A percentile compares a stretch with the other conserved stretches of the same genome.
Conservation (phyloP, 2,329 filamentous ascomycete species). For the Arthrocladium fulminans region DNA sequence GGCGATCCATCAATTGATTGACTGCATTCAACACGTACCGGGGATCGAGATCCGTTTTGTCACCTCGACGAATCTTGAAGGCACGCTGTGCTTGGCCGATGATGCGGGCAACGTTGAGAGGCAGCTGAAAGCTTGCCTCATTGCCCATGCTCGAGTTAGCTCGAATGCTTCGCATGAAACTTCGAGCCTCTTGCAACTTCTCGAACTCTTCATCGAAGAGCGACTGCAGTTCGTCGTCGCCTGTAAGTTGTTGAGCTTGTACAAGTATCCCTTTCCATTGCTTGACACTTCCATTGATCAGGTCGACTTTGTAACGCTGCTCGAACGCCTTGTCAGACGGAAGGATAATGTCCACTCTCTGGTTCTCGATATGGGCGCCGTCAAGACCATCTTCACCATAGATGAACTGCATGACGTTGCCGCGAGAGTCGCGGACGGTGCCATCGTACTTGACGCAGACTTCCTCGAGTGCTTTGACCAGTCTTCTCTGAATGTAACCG, state of each 20-base stretch:
- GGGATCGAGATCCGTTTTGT: conserved; percentile 82
- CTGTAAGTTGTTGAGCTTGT: conserved; percentile 74
- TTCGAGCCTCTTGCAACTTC: conserved; percentile 62
- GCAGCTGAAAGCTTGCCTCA: conserved; percentile 60
- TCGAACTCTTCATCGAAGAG: conserved; percentile 86
- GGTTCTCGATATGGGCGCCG: conserved; percentile 86
- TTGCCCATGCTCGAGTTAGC: conserved; percentile 47
- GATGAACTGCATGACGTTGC: conserved; percentile 92
- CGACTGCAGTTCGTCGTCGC: conserved; percentile 78
- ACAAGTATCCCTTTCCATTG: conserved; percentile 67
- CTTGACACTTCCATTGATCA: conserved; percentile 60
- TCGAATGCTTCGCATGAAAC: conserved; percentile 57
- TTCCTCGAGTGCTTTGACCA: conserved; percentile 96
- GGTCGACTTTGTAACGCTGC: conserved; percentile 73
- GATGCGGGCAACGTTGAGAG: conserved; percentile 83
- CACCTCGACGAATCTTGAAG: conserved; percentile 78
- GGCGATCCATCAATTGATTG: conserved; percentile 61
- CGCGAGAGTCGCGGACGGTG: conserved; percentile 91
- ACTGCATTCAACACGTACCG: conserved; percentile 77
- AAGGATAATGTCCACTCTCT: conserved; percentile 77
- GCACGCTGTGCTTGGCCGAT: conserved; percentile 83
- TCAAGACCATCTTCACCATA: conserved; percentile 97
- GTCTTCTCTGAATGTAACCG: conserved; percentile 95
- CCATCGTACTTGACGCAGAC: conserved; percentile 96
- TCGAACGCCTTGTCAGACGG: conserved; percentile 71